These are phyloP conservation scores for Venturia carpophila DNA, from an alignment of 2,329 filamentous ascomycete species.

Conservation along the genomic window DNA sequence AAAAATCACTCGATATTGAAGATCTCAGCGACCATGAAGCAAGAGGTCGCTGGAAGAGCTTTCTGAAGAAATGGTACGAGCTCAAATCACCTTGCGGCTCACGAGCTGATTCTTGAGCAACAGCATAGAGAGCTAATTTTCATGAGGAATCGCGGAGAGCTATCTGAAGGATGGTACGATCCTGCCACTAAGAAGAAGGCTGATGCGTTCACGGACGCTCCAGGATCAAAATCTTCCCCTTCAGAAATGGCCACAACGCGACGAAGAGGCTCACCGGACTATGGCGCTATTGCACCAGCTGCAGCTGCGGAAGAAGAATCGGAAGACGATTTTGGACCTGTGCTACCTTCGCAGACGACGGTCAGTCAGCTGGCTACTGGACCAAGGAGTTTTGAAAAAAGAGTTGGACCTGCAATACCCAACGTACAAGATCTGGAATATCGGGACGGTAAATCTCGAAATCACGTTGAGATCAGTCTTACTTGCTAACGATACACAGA, in stretches of 20 bases:
- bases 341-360: conserved; percentile 34
- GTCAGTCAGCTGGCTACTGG: conserved; percentile 21
- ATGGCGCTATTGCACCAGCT: not conserved
- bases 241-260: conserved; percentile 20
- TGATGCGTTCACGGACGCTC: conserved; percentile 28
- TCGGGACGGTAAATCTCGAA: conserved; percentile 37
- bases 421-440: conserved; percentile 65
- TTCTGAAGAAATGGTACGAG: conserved; percentile 72
- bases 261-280: conserved; percentile 20
- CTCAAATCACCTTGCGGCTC: not conserved
- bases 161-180: conserved; percentile 91
- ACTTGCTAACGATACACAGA: conserved; percentile 27
- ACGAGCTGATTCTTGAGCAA: not conserved
- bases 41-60: conserved; percentile 87
- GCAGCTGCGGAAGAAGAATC: conserved; percentile 9
- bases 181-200: conserved; percentile 58
- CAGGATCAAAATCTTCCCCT: conserved; percentile 18
- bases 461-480: not conserved
- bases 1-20: conserved; percentile 66
- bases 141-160: conserved; percentile 69
- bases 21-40: conserved; percentile 66
- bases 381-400: conserved; percentile 12
- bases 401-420: conserved; percentile 56
- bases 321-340: conserved; percentile 49
- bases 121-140: conserved; percentile 38